Evolutionary conservation across 2,329 filamentous ascomycete species (phyloP).

Genomic region (Colletotrichum brevisporum): DNA sequence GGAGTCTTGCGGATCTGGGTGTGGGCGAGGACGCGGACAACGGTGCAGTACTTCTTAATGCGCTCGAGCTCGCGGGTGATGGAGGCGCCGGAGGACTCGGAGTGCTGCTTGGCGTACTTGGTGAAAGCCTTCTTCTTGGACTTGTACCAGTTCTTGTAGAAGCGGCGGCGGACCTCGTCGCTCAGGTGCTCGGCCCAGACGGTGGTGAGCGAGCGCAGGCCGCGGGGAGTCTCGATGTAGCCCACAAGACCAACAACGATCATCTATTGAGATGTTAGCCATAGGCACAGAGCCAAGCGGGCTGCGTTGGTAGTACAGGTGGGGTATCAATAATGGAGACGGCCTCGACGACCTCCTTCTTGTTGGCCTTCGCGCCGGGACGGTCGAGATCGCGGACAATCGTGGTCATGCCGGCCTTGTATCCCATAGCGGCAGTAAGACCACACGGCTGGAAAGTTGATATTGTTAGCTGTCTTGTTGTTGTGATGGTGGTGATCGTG

Average conservation of each 20-base stretch:
- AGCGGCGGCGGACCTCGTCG: conserved; percentile 98
- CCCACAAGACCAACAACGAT: conserved; percentile 99
- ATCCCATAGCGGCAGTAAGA: conserved; percentile 97
- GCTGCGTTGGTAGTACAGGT: conserved; percentile 92
- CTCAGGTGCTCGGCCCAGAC: conserved; percentile 99
- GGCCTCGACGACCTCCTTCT: conserved; percentile 96
- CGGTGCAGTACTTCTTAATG: conserved; percentile 99
- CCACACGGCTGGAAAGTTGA: conserved; percentile 83
- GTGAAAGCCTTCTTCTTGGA: conserved; percentile 99
- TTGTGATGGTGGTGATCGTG: too few species aligned
- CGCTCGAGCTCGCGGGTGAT: conserved; percentile 98
- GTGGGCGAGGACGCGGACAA: conserved; percentile 99
- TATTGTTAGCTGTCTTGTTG: conserved; percentile 58
- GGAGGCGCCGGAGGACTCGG: conserved; percentile 89
- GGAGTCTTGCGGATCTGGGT: conserved; percentile 99
- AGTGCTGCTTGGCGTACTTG: conserved; percentile 99
- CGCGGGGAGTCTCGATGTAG: conserved; percentile 99
- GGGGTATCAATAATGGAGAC: conserved; percentile 92
- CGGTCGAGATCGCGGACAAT: conserved; percentile 99
- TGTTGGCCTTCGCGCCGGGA: conserved; percentile 99
- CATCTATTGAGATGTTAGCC: conserved; percentile 86
- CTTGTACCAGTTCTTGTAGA: conserved; percentile 99
- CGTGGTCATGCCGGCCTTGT: conserved; percentile 99
- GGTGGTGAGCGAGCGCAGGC: conserved; percentile 98
- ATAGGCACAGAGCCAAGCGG: conserved; percentile 82